Evolutionary conservation across 1,284 basidiomycete species (phyloP).

Genomic region (Papiliotrema nemorosa): DNA sequence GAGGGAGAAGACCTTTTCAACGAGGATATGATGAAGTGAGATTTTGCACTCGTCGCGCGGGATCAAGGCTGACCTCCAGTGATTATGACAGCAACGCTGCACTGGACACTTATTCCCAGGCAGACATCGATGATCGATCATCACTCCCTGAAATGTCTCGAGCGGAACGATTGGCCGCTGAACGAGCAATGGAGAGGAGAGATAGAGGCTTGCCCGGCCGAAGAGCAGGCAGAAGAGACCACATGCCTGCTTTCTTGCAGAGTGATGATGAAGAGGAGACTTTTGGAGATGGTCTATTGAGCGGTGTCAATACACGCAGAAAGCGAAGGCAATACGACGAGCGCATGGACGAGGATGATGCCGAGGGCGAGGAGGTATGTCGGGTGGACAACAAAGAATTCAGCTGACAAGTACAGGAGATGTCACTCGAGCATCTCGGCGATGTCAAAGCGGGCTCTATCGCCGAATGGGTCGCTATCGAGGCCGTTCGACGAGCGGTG

Average conservation of each 20-base stretch:
- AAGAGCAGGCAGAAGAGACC: conserved; percentile 69
- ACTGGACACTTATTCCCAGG: conserved; percentile 83
- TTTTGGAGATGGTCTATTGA: conserved; percentile 54
- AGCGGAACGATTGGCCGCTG: conserved; percentile 75
- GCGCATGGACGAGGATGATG: conserved; percentile 74
- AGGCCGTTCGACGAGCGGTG: conserved; percentile 84
- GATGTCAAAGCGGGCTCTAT: conserved; percentile 98
- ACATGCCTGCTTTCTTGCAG: conserved; percentile 78
- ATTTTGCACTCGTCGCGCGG: conserved; percentile 2
- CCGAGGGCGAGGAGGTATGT: conserved; percentile 74
- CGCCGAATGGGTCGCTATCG: conserved; percentile 93
- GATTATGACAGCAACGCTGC: conserved; percentile 81
- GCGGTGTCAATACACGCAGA: conserved; percentile 66
- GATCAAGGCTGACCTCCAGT: conserved; percentile 51
- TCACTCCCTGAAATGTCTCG: conserved; percentile 70
- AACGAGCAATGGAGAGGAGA: conserved; percentile 80
- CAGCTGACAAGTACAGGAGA: conserved; percentile 60
- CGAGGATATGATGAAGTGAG: conserved; percentile 70
- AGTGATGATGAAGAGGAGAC: conserved; percentile 65
- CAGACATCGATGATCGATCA: conserved; percentile 80
- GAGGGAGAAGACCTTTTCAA: conserved; percentile 86
- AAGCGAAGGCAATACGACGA: conserved; percentile 85
- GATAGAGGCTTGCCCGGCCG: conserved; percentile 72
- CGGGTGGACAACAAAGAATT: too few relatives aligned
- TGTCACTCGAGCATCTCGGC: conserved; percentile 91